Evolutionary conservation across 768 basidiomycete species (phyloP).

Genomic region (Macrolepiota dolichaula): DNA sequence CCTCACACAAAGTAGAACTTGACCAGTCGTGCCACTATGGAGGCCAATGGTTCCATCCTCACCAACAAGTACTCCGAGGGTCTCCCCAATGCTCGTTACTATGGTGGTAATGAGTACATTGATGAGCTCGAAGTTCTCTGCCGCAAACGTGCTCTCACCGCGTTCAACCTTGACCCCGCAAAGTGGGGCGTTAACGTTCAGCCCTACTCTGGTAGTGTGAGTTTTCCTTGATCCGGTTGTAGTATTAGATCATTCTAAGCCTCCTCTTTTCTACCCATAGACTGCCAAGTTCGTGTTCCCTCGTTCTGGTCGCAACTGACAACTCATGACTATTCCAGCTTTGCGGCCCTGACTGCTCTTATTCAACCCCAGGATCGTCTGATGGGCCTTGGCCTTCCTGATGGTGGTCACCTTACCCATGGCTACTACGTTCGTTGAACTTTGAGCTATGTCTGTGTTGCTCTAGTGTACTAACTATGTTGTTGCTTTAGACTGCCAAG

Average conservation of each 20-base stretch:
- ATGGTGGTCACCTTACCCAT: slow-evolving; percentile 96
- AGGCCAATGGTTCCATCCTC: slow-evolving; percentile 97
- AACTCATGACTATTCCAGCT: slow-evolving; percentile 47
- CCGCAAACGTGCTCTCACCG: slow-evolving; percentile 92
- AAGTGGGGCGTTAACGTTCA: slow-evolving; percentile 99
- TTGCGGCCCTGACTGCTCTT: slow-evolving; percentile 93
- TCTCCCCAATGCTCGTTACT: slow-evolving; percentile 95
- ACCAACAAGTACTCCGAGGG: slow-evolving; percentile 99
- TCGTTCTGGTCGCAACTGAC: slow-evolving; percentile 4
- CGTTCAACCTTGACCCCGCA: slow-evolving; percentile 90
- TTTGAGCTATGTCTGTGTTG: neutral
- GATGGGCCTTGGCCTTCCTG: slow-evolving; percentile 98
- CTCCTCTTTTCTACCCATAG: slow-evolving; percentile 28
- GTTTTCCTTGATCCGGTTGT: slow-evolving; percentile 24
- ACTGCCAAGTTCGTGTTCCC: slow-evolving; percentile 76
- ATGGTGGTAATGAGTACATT: slow-evolving; percentile 96
- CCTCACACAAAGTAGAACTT: slow-evolving; percentile 62
- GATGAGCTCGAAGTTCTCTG: slow-evolving; percentile 95
- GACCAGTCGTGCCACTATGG: slow-evolving; percentile 93
- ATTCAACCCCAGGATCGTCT: slow-evolving; percentile 96
- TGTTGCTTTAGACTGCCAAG: slow-evolving; percentile 78
- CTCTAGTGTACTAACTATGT: neutral
- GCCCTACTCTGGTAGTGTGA: slow-evolving; percentile 90
- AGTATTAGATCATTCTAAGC: neutral
- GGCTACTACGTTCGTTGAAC: slow-evolving; percentile 82